Evolutionary conservation across 257 asterid species (phyloP).

Genomic region (Solanum paucissectum): DNA sequence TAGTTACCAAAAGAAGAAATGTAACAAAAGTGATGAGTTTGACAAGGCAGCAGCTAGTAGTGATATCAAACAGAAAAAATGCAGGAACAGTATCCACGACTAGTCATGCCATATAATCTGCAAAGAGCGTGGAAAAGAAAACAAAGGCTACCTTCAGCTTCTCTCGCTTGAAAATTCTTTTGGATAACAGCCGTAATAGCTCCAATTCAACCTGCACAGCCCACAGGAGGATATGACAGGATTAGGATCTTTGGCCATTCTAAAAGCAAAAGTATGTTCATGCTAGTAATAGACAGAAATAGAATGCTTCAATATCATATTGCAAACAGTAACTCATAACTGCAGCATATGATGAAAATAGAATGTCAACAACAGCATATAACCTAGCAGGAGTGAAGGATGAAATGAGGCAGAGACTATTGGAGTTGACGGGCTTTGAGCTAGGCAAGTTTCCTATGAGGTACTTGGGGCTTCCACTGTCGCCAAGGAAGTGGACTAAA

Average conservation of each 20-base stretch:
- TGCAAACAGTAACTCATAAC: background rate
- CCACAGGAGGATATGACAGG: background rate
- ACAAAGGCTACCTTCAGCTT: conserved; percentile 66
- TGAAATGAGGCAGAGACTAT: too few relatives aligned
- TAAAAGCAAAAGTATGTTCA: background rate
- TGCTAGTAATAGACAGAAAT: background rate
- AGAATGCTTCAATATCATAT: background rate
- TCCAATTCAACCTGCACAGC: conserved; percentile 80
- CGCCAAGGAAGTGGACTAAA: background rate
- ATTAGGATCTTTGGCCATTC: background rate
- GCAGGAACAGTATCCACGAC: background rate
- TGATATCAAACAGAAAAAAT: background rate
- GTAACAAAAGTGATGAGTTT: background rate
- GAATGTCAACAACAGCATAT: too few relatives aligned
- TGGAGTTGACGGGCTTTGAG: too few relatives aligned
- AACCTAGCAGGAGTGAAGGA: too few relatives aligned
- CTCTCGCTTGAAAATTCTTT: conserved; percentile 85
- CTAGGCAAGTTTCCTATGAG: too few relatives aligned
- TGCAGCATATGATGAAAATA: background rate
- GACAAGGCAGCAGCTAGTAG: background rate
- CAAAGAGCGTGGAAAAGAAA: background rate
- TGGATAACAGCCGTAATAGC: conserved; percentile 90
- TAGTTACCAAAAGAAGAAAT: background rate
- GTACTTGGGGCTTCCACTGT: background rate
- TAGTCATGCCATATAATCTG: background rate